Conservation (phyloP, 495 filamentous ascomycete genomes). For the Aspergillus coremiiformis region DNA sequence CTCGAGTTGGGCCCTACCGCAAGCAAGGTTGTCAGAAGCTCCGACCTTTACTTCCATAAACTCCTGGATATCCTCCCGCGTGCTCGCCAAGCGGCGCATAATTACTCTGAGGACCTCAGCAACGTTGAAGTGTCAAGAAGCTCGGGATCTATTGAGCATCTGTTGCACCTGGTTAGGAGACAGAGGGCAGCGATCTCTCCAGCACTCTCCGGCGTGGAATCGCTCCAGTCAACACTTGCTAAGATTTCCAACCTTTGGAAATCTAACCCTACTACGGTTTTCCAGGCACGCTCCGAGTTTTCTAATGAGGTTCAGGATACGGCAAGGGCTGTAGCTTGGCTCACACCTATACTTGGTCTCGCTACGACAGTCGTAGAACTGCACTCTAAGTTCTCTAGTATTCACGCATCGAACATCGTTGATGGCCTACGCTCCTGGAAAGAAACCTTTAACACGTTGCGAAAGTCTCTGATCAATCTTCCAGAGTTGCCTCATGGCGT, state of each 20-base stretch:
- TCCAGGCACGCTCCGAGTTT: constrained; percentile 17
- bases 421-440: constrained; percentile 43
- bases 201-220: constrained; percentile 29
- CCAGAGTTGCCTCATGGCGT: constrained; percentile 50
- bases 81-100: constrained; percentile 54
- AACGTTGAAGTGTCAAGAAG: constrained; percentile 68
- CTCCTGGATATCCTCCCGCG: constrained; percentile 61
- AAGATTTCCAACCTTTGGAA: constrained; percentile 40
- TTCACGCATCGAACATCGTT: constrained; percentile 35
- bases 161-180: constrained; percentile 58
- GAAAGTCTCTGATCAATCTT: constrained; percentile 36
- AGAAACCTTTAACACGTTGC: constrained; percentile 34
- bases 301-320: constrained; percentile 16
- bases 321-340: constrained; percentile 36
- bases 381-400: constrained; percentile 52
- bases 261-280: constrained; percentile 23
- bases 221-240: constrained; percentile 28
- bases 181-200: constrained; percentile 55
- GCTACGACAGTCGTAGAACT: constrained; percentile 43
- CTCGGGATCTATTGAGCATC: constrained; percentile 72
- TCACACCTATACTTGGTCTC: constrained; percentile 42
- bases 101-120: constrained; percentile 79
- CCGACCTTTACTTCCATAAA: constrained; percentile 73
- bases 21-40: constrained; percentile 24
- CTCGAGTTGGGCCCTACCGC: constrained; percentile 21